phyloP scores from a whole-genome alignment of 129 eudicot species.

The Deinandra increscens region DNA sequence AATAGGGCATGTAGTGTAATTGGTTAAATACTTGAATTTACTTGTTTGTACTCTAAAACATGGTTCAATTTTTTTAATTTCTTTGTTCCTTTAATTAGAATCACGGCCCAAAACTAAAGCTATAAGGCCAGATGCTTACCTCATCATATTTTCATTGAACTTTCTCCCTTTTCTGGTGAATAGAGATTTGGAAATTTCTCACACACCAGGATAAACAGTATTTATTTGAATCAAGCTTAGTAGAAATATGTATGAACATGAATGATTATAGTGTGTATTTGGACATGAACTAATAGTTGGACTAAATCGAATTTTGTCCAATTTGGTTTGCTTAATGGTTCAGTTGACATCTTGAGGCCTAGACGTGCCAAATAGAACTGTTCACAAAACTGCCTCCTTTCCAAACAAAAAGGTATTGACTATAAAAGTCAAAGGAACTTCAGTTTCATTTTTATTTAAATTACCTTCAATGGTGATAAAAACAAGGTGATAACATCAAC shows the following conservation, averaged over 20 bases:
- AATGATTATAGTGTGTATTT: not conserved
- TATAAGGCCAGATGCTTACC: not conserved
- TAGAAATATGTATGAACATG: not conserved
- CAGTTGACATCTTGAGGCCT: not conserved
- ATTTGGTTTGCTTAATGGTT: not conserved
- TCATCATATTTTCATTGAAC: not conserved
- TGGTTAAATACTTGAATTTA: not conserved
- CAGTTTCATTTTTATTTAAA: not conserved
- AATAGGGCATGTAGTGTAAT: not conserved
- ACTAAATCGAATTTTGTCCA: not conserved
- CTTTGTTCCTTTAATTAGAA: not conserved
- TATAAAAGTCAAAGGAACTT: not conserved
- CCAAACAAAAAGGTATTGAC: not conserved
- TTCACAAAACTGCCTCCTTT: not conserved
- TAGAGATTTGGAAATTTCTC: not conserved
- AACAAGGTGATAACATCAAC: not conserved
- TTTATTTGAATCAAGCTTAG: not conserved
- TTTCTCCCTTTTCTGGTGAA: not conserved
- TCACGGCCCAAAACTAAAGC: not conserved
- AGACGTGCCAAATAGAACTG: not conserved
- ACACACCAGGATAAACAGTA: not conserved
- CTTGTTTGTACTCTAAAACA: not conserved
- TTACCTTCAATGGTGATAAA: not conserved
- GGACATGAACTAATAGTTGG: not conserved
- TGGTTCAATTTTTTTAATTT: not conserved